Percentiles rank a stretch among this genome's conserved stretches.
Evolutionary conservation across 805 yeast genomes (phyloP).

Genomic region (Candida pini): DNA sequence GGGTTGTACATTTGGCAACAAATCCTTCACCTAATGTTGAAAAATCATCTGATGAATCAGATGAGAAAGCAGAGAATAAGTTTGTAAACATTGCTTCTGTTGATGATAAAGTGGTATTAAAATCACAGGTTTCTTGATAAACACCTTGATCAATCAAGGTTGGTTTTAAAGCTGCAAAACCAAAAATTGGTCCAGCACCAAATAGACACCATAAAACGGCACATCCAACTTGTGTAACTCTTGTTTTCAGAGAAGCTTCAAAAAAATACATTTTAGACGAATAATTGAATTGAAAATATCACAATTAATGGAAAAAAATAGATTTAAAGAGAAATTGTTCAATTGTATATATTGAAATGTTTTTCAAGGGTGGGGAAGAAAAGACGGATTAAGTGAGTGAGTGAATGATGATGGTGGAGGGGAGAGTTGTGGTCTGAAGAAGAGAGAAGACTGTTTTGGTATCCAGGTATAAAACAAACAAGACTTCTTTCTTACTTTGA

Average conservation of each 20-base stretch:
- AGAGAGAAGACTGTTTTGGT: slow-evolving; percentile 1
- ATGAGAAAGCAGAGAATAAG: slow-evolving; percentile 2
- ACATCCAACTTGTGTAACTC: slow-evolving; percentile 39
- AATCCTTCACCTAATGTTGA: slow-evolving; percentile 22
- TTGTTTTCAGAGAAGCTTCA: slow-evolving; percentile 23
- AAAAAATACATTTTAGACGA: slow-evolving; percentile 29
- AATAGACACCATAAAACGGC: slow-evolving; percentile 51
- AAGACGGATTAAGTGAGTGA: not conserved
- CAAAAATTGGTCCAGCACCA: slow-evolving; percentile 55
- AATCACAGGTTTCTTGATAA: slow-evolving; percentile 37
- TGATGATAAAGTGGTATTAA: slow-evolving; percentile 10
- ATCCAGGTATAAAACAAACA: too few species aligned
- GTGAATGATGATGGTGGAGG: not conserved
- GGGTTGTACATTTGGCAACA: slow-evolving; percentile 42
- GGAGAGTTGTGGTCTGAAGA: slow-evolving; percentile 1
- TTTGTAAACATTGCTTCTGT: slow-evolving; percentile 4
- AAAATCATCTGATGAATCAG: slow-evolving; percentile 5
- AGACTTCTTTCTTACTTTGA: too few species aligned
- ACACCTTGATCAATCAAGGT: slow-evolving; percentile 42
- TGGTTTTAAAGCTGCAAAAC: slow-evolving; percentile 57
- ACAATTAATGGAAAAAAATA: too few species aligned
- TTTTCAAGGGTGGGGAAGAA: too few species aligned
- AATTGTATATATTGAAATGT: too few species aligned
- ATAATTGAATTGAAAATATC: too few species aligned
- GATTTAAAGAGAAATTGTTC: too few species aligned